Conservation (phyloP, 495 filamentous ascomycete genomes). For the Hypoxylon cercidicola region DNA sequence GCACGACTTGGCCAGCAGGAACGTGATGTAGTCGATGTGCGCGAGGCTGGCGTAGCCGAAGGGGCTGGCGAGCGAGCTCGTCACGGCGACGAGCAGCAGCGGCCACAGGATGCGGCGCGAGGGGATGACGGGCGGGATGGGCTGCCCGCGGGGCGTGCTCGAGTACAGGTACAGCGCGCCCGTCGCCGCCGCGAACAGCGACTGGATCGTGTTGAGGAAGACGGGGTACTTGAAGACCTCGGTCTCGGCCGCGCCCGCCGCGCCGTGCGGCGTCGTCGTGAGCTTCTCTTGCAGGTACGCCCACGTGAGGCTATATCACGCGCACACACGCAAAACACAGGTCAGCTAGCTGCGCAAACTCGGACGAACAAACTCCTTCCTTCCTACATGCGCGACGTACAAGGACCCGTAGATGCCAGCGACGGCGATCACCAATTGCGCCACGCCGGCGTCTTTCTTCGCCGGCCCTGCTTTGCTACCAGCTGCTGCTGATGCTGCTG, state of each 20-base stretch:
- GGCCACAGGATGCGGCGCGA: constrained; percentile 75
- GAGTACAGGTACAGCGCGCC: constrained; percentile 83
- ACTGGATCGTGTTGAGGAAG: constrained; percentile 96
- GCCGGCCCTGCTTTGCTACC: constrained; percentile 37
- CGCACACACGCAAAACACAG: neutral
- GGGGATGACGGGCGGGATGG: constrained; percentile 78
- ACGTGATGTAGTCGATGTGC: constrained; percentile 99
- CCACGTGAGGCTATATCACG: constrained; percentile 85
- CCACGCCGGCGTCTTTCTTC: constrained; percentile 62
- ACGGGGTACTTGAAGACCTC: constrained; percentile 91
- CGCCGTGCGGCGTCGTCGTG: constrained; percentile 90
- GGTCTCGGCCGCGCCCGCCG: constrained; percentile 51
- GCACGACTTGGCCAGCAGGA: constrained; percentile 97
- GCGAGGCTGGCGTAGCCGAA: constrained; percentile 94
- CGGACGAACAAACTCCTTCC: neutral
- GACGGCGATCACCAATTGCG: constrained; percentile 85
- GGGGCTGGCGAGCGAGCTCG: constrained; percentile 86
- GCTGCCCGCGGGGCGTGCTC: constrained; percentile 63
- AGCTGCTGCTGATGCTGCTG: too few relatives aligned
- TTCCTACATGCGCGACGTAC: constrained; percentile 61
- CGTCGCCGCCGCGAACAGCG: constrained; percentile 82
- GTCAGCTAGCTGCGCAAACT: constrained; percentile 8
- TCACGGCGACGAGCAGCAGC: constrained; percentile 86
- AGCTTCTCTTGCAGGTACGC: constrained; percentile 96
- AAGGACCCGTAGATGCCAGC: constrained; percentile 96